Evolutionary conservation across 495 filamentous ascomycete genomes (phyloP).

Genomic region (Talaromyces liani): DNA sequence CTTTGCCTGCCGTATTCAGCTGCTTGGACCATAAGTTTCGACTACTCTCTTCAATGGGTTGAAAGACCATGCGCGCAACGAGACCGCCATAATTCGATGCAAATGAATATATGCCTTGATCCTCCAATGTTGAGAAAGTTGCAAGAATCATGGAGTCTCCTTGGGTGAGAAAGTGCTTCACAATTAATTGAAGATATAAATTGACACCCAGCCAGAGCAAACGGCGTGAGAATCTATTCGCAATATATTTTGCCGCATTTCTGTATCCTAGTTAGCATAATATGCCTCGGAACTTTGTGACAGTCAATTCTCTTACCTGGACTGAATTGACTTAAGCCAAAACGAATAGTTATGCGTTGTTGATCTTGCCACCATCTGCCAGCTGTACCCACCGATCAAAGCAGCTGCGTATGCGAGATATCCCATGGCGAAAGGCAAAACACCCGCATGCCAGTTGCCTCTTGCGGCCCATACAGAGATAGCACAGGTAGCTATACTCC

Average conservation of each 20-base stretch:
- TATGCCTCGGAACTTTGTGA: slow-evolving; percentile 11
- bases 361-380: slow-evolving; percentile 36
- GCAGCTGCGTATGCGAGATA: slow-evolving; percentile 68
- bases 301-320: slow-evolving; percentile 27
- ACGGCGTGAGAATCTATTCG: slow-evolving; percentile 57
- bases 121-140: slow-evolving; percentile 60
- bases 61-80: slow-evolving; percentile 82
- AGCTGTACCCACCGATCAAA: slow-evolving; percentile 60
- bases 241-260: slow-evolving; percentile 36
- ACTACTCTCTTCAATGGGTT: slow-evolving; percentile 88
- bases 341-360: slow-evolving; percentile 51
- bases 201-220: slow-evolving; percentile 62
- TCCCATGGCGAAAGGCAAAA: slow-evolving; percentile 83
- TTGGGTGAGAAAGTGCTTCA: slow-evolving; percentile 91
- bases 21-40: slow-evolving; percentile 80
- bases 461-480: slow-evolving; percentile 50
- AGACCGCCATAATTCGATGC: slow-evolving; percentile 93
- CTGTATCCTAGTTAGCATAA: slow-evolving; percentile 16
- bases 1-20: slow-evolving; percentile 21
- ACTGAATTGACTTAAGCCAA: slow-evolving; percentile 31
- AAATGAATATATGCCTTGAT: slow-evolving; percentile 90
- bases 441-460: slow-evolving; percentile 48
- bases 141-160: slow-evolving; percentile 86
- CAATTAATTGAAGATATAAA: slow-evolving; percentile 74
- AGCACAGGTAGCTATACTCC: slow-evolving; percentile 65